Conservation (phyloP, 192 early-diverging fungal species). For the Thamnidium elegans region DNA sequence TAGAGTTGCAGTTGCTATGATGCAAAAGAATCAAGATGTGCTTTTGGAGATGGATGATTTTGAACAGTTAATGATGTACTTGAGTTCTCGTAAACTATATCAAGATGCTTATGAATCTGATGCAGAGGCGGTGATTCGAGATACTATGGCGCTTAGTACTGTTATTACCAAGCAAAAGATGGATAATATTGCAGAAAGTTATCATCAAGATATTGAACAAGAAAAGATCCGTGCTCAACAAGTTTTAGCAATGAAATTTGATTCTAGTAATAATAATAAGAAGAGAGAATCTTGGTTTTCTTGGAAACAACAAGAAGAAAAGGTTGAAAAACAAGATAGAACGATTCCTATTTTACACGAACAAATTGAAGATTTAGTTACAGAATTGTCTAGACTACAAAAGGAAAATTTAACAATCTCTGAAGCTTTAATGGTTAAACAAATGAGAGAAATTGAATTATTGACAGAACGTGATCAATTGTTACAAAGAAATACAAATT, state of each 20-base stretch:
- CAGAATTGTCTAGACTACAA: conserved; percentile 62
- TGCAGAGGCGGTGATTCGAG: conserved; percentile 66
- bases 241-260: conserved; percentile 47
- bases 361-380: conserved; percentile 63
- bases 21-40: conserved; percentile 76
- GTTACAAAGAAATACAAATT: conserved; percentile 28
- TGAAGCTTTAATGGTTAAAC: conserved; percentile 54
- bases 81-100: conserved; percentile 74
- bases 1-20: conserved; percentile 83
- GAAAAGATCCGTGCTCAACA: conserved; percentile 50
- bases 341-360: conserved; percentile 42
- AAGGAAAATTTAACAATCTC: conserved; percentile 65
- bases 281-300: conserved; percentile 32
- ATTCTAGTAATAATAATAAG: conserved; percentile 26
- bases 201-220: conserved; percentile 51
- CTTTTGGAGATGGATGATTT: conserved; percentile 73
- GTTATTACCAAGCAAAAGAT: conserved; percentile 71
- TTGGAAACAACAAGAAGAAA: conserved; percentile 12
- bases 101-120: conserved; percentile 62
- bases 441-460: conserved; percentile 50
- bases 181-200: conserved; percentile 61
- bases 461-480: conserved; percentile 50
- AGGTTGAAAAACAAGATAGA: neutral
- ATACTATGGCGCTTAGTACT: conserved; percentile 69
- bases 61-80: conserved; percentile 76